Evolutionary conservation across 805 yeast genomes (phyloP), one percentile per base, ranked within the genome.

Genomic region (Suhomyces sp.): DNA sequence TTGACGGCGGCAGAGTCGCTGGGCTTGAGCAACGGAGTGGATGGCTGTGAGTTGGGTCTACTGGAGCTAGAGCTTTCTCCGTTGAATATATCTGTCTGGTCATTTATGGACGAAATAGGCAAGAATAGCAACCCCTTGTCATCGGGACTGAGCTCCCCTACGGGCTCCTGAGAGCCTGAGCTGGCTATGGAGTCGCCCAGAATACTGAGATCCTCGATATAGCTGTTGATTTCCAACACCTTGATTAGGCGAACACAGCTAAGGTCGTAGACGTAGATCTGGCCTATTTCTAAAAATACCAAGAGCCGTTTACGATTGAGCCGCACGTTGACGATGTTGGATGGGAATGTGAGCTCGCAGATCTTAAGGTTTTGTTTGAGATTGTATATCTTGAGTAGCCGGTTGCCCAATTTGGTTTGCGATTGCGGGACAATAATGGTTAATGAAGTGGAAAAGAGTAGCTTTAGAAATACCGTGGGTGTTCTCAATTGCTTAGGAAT

Each of bases 261-360:
- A 55, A 93, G 86, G 67, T 93, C 97, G 71, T 93, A 94, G 45
- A 93, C 82, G 65, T 84, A 88, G 8, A 94, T 82, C 67, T 92
- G 96, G 54, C 89, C 93, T 47, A 82, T 76, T 53, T 73, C 71
- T 49, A 93, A 73, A 5, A 88, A 82, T 15, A 92, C 94, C 29
- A 89, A 78, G 57, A 93, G 76, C 44, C 97, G 73, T 59, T 87
- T 86, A 43, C 97, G 78, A 68, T 93, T 94, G 71, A 93, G 78
- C 58, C 82, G 83, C 31, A 93, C 86, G 47, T 82, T 82, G 24
- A 86, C 72, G 2, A 93, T 85, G 6, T 84, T 73, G 3, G 89
- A 82, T 1, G 97, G 93, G 67, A 91, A 94, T 0, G 93, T 82
- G 58, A 93, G 73, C 63, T 93, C 98, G 69, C 98, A 93, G 17